Evolutionary conservation across 2,329 filamentous ascomycete genomes (phyloP).

Genomic region (Lojkania enalia): DNA sequence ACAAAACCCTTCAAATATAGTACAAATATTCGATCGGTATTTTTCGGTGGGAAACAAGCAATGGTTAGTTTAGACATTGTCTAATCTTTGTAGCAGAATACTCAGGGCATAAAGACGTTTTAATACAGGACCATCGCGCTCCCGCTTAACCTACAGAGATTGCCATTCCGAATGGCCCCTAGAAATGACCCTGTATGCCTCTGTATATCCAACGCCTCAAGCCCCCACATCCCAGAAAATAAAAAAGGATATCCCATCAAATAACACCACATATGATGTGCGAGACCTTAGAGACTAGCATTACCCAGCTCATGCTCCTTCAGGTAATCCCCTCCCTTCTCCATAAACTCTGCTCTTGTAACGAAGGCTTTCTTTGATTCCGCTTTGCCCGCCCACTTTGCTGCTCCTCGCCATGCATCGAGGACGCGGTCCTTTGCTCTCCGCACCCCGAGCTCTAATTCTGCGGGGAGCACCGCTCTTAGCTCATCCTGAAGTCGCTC

Average conservation of each 20-base stretch:
- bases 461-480: slow-evolving; percentile 70
- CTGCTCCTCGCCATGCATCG: slow-evolving; percentile 93
- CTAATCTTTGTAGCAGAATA: no score
- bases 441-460: slow-evolving; percentile 68
- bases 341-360: slow-evolving; percentile 78
- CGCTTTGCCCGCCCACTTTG: slow-evolving; percentile 72
- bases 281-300: slow-evolving; percentile 27
- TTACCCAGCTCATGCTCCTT: slow-evolving; percentile 65
- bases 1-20: no score
- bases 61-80: no score
- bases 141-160: no score
- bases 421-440: slow-evolving; percentile 74
- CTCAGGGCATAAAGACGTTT: no score
- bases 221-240: no score
- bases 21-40: no score
- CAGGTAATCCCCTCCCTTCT: slow-evolving; percentile 93
- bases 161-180: no score
- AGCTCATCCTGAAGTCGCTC: slow-evolving; percentile 72
- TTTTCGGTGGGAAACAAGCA: no score
- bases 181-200: no score
- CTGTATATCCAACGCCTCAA: no score
- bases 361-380: slow-evolving; percentile 68
- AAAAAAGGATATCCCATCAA: neutral
- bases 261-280: neutral
- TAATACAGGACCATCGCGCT: no score